phyloP scores from a whole-genome alignment of 2,329 filamentous ascomycete genomes.

The Alternaria sp. region DNA sequence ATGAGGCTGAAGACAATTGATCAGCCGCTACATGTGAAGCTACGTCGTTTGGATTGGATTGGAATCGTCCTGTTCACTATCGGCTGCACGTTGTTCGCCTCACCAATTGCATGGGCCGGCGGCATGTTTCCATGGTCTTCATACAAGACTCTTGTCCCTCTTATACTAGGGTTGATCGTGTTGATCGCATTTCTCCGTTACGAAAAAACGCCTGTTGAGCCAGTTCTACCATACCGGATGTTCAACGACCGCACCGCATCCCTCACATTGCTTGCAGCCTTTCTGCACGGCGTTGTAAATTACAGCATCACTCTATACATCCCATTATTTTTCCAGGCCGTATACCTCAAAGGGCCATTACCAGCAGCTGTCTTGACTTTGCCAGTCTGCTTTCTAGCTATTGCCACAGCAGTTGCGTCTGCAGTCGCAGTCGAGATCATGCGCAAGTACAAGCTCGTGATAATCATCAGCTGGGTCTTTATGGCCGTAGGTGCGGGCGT shows the following conservation, averaged over 20 bases:
- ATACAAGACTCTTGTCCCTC: constrained; percentile 67
- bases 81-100: constrained; percentile 55
- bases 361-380: constrained; percentile 47
- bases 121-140: constrained; percentile 61
- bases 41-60: constrained; percentile 60
- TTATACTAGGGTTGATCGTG: constrained; percentile 62
- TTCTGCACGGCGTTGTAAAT: constrained; percentile 63
- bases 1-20: constrained; percentile 61
- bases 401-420: constrained; percentile 45
- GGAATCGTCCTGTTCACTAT: constrained; percentile 57
- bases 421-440: constrained; percentile 40
- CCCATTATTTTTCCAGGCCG: constrained; percentile 49
- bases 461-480: constrained; percentile 68
- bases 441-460: constrained; percentile 65
- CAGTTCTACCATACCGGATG: constrained; percentile 55
- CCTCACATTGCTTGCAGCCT: constrained; percentile 59
- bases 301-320: constrained; percentile 49
- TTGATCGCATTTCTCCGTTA: constrained; percentile 59
- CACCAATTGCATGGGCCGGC: constrained; percentile 62
- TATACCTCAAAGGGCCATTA: constrained; percentile 44
- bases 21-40: constrained; percentile 43
- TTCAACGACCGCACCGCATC: constrained; percentile 58
- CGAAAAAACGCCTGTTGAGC: constrained; percentile 63
- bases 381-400: constrained; percentile 49
- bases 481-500: constrained; percentile 65